A percentile compares a stretch with the other conserved stretches of the same genome.
Conservation (phyloP, 805 yeast species). For the Sporopachydermia lactativora region DNA sequence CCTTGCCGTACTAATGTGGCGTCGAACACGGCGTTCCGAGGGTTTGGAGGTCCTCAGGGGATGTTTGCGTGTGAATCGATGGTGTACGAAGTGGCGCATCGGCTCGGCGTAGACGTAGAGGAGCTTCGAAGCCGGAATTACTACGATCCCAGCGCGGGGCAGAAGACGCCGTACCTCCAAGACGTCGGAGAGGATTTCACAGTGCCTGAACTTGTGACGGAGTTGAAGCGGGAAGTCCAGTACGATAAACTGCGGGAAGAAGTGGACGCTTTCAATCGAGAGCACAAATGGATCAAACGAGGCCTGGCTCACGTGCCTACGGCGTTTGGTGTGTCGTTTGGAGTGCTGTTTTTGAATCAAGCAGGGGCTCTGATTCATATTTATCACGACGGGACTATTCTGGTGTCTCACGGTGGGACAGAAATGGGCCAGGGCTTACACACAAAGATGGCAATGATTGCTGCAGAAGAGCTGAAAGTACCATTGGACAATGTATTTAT, state of each 20-base stretch:
- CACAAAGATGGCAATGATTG: slow-evolving; percentile 34
- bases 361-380: slow-evolving; percentile 34
- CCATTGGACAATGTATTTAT: slow-evolving; percentile 27
- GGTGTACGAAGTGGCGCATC: slow-evolving; percentile 26
- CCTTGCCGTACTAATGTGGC: slow-evolving; percentile 32
- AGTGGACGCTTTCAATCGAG: slow-evolving; percentile 26
- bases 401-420: slow-evolving; percentile 33
- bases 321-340: slow-evolving; percentile 33
- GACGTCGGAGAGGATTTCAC: slow-evolving; percentile 26
- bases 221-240: slow-evolving; percentile 22
- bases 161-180: slow-evolving; percentile 28
- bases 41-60: slow-evolving; percentile 38
- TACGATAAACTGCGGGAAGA: slow-evolving; percentile 22
- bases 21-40: slow-evolving; percentile 34
- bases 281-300: slow-evolving; percentile 30
- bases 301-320: slow-evolving; percentile 34
- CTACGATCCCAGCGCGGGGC: slow-evolving; percentile 16
- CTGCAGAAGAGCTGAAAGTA: slow-evolving; percentile 28
- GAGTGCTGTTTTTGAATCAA: slow-evolving; percentile 30
- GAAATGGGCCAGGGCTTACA: slow-evolving; percentile 37
- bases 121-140: slow-evolving; percentile 24
- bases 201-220: slow-evolving; percentile 22
- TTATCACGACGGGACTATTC: slow-evolving; percentile 32
- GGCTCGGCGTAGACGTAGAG: slow-evolving; percentile 26
- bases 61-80: slow-evolving; percentile 30